A percentile compares a stretch with the other conserved stretches of the same genome.
Conservation (phyloP, 1,139 yeast species). For the Magnusiomyces clavatus region DNA sequence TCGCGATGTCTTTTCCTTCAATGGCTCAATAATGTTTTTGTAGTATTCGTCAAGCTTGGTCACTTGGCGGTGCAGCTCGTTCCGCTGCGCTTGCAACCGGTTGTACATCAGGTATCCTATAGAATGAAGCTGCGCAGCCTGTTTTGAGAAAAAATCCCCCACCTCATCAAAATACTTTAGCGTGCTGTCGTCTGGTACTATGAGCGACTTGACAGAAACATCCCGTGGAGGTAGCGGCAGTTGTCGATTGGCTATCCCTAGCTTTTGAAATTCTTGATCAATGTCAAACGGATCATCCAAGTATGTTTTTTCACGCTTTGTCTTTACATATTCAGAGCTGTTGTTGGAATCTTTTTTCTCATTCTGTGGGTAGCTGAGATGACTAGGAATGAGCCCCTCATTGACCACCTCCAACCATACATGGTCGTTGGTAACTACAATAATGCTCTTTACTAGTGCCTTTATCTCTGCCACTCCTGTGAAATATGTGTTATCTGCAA, state of each 20-base stretch:
- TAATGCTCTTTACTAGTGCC: background rate
- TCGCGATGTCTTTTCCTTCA: slow-evolving; percentile 16
- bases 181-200: slow-evolving; percentile 6
- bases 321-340: no score
- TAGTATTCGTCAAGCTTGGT: slow-evolving; percentile 14
- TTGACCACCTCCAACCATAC: slow-evolving; percentile 5
- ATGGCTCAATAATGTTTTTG: slow-evolving; percentile 18
- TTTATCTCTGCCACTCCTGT: background rate
- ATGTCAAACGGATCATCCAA: slow-evolving; percentile 5
- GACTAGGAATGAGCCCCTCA: no score
- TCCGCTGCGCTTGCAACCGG: slow-evolving; percentile 29
- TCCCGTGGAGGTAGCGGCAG: background rate
- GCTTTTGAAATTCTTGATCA: background rate
- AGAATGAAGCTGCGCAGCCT: slow-evolving; percentile 25
- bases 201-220: background rate
- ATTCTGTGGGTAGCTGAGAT: no score
- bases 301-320: background rate
- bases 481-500: background rate
- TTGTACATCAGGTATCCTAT: slow-evolving; percentile 28
- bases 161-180: slow-evolving; percentile 24
- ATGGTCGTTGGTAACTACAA: background rate
- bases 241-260: slow-evolving; percentile 3
- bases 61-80: slow-evolving; percentile 34
- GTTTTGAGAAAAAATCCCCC: slow-evolving; percentile 19
- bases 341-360: background rate